A percentile compares a stretch with the other conserved stretches of the same genome.
Evolutionary conservation across 2,329 filamentous ascomycete species (phyloP).

Genomic region (Exophiala mesophila): DNA sequence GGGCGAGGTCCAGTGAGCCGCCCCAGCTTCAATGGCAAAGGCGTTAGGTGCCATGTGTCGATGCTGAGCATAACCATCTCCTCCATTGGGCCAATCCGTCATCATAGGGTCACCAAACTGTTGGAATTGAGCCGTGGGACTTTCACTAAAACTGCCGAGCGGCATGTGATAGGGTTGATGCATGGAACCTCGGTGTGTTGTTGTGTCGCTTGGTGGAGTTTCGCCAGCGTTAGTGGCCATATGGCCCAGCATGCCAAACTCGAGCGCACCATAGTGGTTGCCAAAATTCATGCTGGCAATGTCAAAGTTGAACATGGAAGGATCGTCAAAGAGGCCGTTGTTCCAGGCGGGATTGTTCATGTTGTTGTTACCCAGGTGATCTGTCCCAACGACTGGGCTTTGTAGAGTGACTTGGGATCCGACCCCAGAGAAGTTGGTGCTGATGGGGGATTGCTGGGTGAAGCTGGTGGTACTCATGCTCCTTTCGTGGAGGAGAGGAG

Average conservation of each 20-base stretch:
- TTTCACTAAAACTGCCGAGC: constrained; percentile 39
- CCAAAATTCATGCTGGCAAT: constrained; percentile 91
- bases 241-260: constrained; percentile 93
- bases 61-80: constrained; percentile 31
- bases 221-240: constrained; percentile 91
- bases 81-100: constrained; percentile 42
- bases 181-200: constrained; percentile 44
- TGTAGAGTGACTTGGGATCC: constrained; percentile 34
- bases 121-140: constrained; percentile 37
- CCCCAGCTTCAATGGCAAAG: constrained; percentile 58
- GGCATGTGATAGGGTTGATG: constrained; percentile 37
- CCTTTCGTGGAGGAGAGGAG: constrained; percentile 42
- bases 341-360: constrained; percentile 37
- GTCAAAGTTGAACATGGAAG: constrained; percentile 91
- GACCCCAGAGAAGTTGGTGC: constrained; percentile 62
- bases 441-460: constrained; percentile 66
- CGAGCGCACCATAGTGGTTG: constrained; percentile 90
- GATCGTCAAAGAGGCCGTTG: constrained; percentile 73
- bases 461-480: constrained; percentile 50
- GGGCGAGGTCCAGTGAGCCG: constrained; percentile 52
- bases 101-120: constrained; percentile 43
- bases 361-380: constrained; percentile 33
- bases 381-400: constrained; percentile 36
- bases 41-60: constrained; percentile 47
- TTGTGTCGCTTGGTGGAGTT: constrained; percentile 63